Conservation (phyloP, 116 monocot species). For the Cymodocea nodosa region DNA sequence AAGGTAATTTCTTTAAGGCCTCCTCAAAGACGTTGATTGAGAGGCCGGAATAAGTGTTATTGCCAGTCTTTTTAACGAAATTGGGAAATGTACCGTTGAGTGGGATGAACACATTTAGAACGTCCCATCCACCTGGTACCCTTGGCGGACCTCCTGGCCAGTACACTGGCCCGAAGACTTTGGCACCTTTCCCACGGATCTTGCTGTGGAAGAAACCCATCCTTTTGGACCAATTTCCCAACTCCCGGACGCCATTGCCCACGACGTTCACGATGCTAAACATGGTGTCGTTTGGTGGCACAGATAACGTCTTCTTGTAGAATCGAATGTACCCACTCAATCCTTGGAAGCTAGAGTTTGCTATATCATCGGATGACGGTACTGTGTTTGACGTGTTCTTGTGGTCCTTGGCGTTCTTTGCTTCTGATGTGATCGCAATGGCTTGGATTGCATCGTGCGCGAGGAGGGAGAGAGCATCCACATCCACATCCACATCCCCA, state of each 20-base stretch:
- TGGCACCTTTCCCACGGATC: neutral
- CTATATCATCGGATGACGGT: neutral
- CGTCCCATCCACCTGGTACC: neutral
- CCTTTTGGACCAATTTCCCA: slow-evolving; percentile 22
- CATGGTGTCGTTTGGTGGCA: neutral
- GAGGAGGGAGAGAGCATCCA: too few relatives aligned
- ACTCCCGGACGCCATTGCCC: slow-evolving; percentile 20
- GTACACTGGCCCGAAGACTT: neutral
- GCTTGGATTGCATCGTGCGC: slow-evolving; percentile 31
- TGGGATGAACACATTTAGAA: neutral
- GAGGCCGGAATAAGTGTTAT: neutral
- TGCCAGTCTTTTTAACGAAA: neutral
- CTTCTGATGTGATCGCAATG: too few relatives aligned
- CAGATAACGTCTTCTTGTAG: neutral
- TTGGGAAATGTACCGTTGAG: neutral
- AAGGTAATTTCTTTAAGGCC: too few relatives aligned
- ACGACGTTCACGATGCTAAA: slow-evolving; percentile 13
- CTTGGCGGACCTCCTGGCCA: neutral
- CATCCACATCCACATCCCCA: too few relatives aligned
- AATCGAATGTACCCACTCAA: slow-evolving; percentile 15
- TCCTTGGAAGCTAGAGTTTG: slow-evolving; percentile 14
- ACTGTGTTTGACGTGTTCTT: too few relatives aligned
- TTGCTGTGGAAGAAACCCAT: slow-evolving; percentile 5
- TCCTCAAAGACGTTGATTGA: too few relatives aligned
- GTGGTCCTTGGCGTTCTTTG: too few relatives aligned